phyloP scores from a whole-genome alignment of 2,329 filamentous ascomycete species.

The Curvularia verruculosa region DNA sequence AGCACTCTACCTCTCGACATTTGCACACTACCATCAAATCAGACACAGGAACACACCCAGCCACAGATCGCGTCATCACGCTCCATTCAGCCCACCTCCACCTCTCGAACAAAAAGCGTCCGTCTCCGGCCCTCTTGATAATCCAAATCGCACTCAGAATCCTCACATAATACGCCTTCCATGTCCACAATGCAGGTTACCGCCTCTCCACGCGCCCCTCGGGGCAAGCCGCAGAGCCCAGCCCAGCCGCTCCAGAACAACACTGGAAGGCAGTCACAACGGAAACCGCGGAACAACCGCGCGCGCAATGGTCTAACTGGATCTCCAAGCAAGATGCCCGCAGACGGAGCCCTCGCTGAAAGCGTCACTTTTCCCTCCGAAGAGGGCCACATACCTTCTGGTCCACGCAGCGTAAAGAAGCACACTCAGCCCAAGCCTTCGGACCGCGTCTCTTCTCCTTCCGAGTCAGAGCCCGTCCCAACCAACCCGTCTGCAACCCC shows the following conservation, averaged over 20 bases:
- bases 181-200: constrained; percentile 44
- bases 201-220: constrained; percentile 43
- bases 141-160: constrained; percentile 13
- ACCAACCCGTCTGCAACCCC: constrained; percentile 37
- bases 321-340: constrained; percentile 23
- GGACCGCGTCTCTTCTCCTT: constrained; percentile 36
- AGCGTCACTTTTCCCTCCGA: constrained; percentile 40
- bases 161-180: constrained; percentile 20
- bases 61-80: constrained; percentile 30
- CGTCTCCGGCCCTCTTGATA: constrained; percentile 39
- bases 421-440: constrained; percentile 40
- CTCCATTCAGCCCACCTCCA: constrained; percentile 23
- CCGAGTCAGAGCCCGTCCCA: constrained; percentile 35
- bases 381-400: constrained; percentile 32
- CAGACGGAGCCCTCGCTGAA: constrained; percentile 28
- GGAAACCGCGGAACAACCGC: constrained; percentile 44
- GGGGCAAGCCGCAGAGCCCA: constrained; percentile 44
- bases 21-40: constrained; percentile 27
- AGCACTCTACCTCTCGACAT: constrained; percentile 37
- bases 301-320: constrained; percentile 22
- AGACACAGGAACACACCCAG: constrained; percentile 26
- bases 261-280: constrained; percentile 36
- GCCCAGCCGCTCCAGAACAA: constrained; percentile 33
- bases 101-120: constrained; percentile 23
- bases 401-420: constrained; percentile 38